These are phyloP conservation scores for Cordia subcordata DNA, from an alignment of 257 asterid species.

Conservation along the genomic window DNA sequence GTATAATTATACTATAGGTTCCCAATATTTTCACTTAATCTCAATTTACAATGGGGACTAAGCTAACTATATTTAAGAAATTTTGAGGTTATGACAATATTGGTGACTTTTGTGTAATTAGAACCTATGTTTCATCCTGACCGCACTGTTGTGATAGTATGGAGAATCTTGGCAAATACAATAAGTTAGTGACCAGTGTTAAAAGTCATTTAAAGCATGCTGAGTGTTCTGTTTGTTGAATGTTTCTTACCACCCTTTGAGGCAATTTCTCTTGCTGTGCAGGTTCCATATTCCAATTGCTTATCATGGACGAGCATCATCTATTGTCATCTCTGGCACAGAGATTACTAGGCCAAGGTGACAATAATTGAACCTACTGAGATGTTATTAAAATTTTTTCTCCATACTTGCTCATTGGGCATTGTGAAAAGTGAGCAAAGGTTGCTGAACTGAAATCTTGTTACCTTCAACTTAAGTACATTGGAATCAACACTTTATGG, in stretches of 20 bases:
- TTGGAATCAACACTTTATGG: no score
- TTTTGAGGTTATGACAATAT: no score
- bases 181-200: background rate
- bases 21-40: no score
- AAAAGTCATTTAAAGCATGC: background rate
- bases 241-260: background rate
- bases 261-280: conserved; percentile 16
- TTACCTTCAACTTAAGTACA: no score
- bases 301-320: conserved; percentile 98
- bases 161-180: background rate
- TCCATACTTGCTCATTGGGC: background rate
- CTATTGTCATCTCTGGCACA: conserved; percentile 89
- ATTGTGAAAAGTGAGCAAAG: background rate
- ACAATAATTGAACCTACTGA: conserved; percentile 3
- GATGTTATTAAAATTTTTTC: background rate
- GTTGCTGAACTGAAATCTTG: no score
- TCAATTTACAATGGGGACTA: no score
- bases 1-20: no score
- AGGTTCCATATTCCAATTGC: conserved; percentile 98
- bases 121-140: no score
- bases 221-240: background rate
- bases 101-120: no score
- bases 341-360: conserved; percentile 91
- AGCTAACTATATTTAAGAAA: no score
- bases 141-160: background rate